Evolutionary conservation across 352 stramenopile species (phyloP).

Genomic region (Globisporangium cederbergense): DNA sequence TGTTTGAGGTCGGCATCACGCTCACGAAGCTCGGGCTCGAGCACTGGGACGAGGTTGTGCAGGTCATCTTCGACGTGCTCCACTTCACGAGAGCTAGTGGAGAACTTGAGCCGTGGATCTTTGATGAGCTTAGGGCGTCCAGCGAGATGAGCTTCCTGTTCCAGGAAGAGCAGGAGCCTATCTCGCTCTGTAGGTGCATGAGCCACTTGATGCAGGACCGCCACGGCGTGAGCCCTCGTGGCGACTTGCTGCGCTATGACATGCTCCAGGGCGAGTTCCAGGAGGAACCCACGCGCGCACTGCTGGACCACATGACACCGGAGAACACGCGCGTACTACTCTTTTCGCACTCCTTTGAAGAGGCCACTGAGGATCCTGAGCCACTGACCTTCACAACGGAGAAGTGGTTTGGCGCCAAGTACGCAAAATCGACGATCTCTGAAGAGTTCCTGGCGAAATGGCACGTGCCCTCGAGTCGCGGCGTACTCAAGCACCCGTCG

Average conservation of each 20-base stretch:
- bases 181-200: constrained; percentile 39
- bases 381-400: constrained; percentile 24
- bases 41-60: constrained; percentile 41
- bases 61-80: constrained; percentile 48
- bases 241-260: constrained; percentile 59
- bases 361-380: constrained; percentile 9
- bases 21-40: constrained; percentile 40
- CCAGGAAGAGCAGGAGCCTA: constrained; percentile 45
- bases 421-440: constrained; percentile 36
- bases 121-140: constrained; percentile 48
- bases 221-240: constrained; percentile 27
- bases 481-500: constrained; percentile 19
- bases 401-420: constrained; percentile 61
- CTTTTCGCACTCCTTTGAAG: constrained; percentile 44
- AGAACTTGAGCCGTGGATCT: constrained; percentile 42
- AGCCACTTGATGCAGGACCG: constrained; percentile 56
- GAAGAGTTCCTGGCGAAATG: constrained; percentile 24
- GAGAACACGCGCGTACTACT: constrained; percentile 59
- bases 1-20: constrained; percentile 55
- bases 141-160: constrained; percentile 58
- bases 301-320: constrained; percentile 45
- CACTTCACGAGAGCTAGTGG: constrained; percentile 13
- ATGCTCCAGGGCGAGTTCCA: constrained; percentile 51
- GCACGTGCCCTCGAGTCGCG: constrained; percentile 1
- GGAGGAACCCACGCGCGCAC: constrained; percentile 9